Evolutionary conservation across 2,329 filamentous ascomycete species (phyloP).

Genomic region (Neofusicoccum cordaticola): DNA sequence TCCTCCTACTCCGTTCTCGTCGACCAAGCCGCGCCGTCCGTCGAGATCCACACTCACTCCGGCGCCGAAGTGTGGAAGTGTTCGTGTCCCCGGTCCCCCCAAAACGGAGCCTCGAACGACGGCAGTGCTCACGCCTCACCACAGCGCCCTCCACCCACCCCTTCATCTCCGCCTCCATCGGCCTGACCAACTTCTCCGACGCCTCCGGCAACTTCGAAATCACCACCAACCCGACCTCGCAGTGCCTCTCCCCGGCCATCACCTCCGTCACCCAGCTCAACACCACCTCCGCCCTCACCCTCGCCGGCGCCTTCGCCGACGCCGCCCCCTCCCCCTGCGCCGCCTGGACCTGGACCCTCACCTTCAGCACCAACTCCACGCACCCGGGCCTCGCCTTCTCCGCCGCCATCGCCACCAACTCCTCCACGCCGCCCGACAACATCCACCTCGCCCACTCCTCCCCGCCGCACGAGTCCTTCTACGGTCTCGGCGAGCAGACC

Average conservation of each 20-base stretch:
- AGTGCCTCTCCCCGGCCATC: slow-evolving; percentile 2
- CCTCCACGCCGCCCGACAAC: neutral
- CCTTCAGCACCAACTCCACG: neutral
- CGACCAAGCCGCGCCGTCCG: neutral
- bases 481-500: slow-evolving; percentile 27
- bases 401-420: neutral
- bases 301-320: slow-evolving; percentile 12
- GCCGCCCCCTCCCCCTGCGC: neutral
- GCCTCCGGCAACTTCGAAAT: slow-evolving; percentile 18
- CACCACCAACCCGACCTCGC: neutral
- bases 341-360: slow-evolving; percentile 4
- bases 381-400: neutral
- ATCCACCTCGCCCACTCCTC: slow-evolving; percentile 26
- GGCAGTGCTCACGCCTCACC: neutral
- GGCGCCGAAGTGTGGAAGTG: slow-evolving; percentile 14
- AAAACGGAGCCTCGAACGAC: neutral
- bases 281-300: neutral
- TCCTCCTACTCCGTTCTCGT: neutral
- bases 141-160: slow-evolving; percentile 1
- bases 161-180: slow-evolving; percentile 14
- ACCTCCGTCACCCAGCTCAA: neutral
- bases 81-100: neutral
- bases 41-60: neutral
- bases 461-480: slow-evolving; percentile 25
- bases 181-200: slow-evolving; percentile 14